Percentiles rank a stretch among this genome's conserved stretches.
These are phyloP conservation scores for Huntiella bhutanensis DNA, from an alignment of 2,329 filamentous ascomycete species.

Conservation along the genomic window DNA sequence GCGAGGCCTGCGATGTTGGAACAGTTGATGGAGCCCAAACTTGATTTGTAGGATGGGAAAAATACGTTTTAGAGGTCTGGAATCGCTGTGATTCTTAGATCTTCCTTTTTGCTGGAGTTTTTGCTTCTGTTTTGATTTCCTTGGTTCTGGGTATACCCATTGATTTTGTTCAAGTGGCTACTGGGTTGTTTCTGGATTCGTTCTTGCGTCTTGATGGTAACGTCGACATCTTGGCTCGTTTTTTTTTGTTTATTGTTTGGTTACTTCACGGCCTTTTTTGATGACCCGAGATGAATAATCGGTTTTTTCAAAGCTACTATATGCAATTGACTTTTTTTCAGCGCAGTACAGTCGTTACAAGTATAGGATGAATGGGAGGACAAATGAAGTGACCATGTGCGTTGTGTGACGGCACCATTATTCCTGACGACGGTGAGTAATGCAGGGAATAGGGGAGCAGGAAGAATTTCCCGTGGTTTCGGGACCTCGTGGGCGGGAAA, in stretches of 20 bases:
- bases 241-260: not conserved
- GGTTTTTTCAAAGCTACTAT: too few species aligned
- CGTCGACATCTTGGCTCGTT: not conserved
- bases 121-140: constrained; percentile 3
- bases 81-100: constrained; percentile 3
- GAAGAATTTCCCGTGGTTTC: too few species aligned
- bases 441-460: too few species aligned
- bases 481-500: too few species aligned
- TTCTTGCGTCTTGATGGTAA: too few species aligned
- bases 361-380: too few species aligned
- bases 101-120: not conserved
- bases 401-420: too few species aligned
- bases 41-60: not conserved
- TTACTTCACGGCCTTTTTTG: not conserved
- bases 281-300: not conserved
- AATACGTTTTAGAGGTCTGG: not conserved
- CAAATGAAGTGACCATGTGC: too few species aligned
- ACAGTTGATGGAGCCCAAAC: constrained; percentile 6
- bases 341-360: too few species aligned
- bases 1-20: not conserved
- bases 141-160: not conserved
- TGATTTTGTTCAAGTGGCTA: not conserved
- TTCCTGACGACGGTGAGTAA: too few species aligned
- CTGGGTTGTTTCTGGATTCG: not conserved
- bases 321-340: too few species aligned